Percentiles rank a stretch among this genome's conserved stretches.
phyloP scores from a whole-genome alignment of 768 basidiomycete species.

The Leccinum fibrillosum region DNA sequence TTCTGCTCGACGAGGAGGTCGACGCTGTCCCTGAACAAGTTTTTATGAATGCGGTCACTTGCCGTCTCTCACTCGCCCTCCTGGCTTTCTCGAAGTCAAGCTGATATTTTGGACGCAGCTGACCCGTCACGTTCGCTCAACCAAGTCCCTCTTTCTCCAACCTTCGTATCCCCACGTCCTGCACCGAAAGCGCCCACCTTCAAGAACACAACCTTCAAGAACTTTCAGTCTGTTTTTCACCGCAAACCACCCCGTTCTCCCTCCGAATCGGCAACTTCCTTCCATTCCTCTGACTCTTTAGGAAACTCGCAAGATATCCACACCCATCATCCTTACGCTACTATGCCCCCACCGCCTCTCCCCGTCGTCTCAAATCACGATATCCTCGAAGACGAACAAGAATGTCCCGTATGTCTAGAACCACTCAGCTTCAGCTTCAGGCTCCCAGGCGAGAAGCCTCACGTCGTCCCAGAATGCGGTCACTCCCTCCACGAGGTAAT shows the following conservation, averaged over 20 bases:
- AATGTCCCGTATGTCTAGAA: conserved; percentile 96
- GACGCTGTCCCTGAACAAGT: background rate
- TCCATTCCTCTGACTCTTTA: conserved; percentile 42
- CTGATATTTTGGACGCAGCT: conserved; percentile 31
- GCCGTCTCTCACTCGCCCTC: conserved; percentile 22
- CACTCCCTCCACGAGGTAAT: conserved; percentile 93
- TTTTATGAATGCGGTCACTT: conserved; percentile 34
- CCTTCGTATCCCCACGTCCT: conserved; percentile 39
- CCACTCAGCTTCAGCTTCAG: conserved; percentile 90
- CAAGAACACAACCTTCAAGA: conserved; percentile 36
- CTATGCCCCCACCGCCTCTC: conserved; percentile 61
- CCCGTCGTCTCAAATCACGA: conserved; percentile 71
- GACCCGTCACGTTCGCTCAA: conserved; percentile 11
- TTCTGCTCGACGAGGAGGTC: background rate
- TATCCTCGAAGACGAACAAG: conserved; percentile 72
- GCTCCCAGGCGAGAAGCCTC: conserved; percentile 94
- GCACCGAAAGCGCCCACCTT: conserved; percentile 23
- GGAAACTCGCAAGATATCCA: conserved; percentile 38
- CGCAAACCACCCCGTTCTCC: conserved; percentile 41
- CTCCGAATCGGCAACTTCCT: conserved; percentile 52
- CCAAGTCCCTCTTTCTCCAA: conserved; percentile 41
- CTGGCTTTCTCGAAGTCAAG: conserved; percentile 40
- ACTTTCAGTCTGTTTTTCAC: conserved; percentile 52
- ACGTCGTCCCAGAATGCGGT: conserved; percentile 95
- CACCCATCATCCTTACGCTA: conserved; percentile 50